A percentile compares a stretch with the other conserved stretches of the same genome.
phyloP scores from a whole-genome alignment of 257 asterid genomes.

The Ilex aquifolium region DNA sequence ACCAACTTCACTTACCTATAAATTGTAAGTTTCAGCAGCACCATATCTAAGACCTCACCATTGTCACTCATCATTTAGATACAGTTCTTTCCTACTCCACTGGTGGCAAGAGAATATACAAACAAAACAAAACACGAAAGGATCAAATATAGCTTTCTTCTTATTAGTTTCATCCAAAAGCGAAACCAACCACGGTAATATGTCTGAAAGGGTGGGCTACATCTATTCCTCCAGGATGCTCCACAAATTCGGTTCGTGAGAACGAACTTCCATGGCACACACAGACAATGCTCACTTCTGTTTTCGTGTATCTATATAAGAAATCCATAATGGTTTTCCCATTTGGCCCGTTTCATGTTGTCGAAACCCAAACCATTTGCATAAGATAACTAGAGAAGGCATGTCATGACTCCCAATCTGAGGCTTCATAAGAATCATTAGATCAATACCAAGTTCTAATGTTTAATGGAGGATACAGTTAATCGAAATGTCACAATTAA shows the following conservation, averaged over 20 bases:
- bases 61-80: no score
- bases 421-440: no score
- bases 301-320: conserved; percentile 36
- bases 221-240: conserved; percentile 65
- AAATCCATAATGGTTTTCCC: conserved; percentile 58
- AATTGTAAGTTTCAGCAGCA: no score
- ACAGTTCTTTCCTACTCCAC: no score
- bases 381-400: conserved; percentile 3
- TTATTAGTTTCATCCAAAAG: conserved; percentile 11
- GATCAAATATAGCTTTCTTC: background rate
- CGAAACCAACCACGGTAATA: conserved; percentile 41
- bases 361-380: conserved; percentile 53
- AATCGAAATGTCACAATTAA: no score
- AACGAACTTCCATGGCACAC: conserved; percentile 60
- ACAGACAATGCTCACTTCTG: conserved; percentile 53
- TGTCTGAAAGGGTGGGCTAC: conserved; percentile 50
- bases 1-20: no score
- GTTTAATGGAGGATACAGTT: no score
- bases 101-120: background rate
- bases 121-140: background rate
- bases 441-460: no score
- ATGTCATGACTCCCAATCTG: conserved; percentile 1
- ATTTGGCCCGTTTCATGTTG: conserved; percentile 69
- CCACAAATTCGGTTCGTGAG: conserved; percentile 64
- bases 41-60: no score